A percentile compares a stretch with the other conserved stretches of the same genome.
phyloP scores from a whole-genome alignment of 371 early-diverging fungal genomes.

The Mitosporidium daphniae region DNA sequence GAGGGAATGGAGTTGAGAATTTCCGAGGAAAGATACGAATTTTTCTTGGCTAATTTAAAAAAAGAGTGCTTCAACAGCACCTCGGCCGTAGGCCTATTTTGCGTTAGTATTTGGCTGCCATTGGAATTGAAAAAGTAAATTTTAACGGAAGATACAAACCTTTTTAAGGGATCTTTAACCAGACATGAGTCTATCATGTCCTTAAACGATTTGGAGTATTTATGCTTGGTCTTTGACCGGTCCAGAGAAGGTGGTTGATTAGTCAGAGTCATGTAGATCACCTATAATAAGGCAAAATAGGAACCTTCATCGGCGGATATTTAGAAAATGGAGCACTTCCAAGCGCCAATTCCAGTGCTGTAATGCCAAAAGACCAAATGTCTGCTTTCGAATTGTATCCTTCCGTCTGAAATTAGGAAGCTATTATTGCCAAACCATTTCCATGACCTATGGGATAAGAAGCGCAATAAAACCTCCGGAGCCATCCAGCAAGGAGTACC shows the following conservation, averaged over 20 bases:
- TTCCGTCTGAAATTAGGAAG: too few relatives aligned
- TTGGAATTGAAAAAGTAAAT: too few relatives aligned
- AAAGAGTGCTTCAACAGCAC: conserved; percentile 30
- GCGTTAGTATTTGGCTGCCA: too few relatives aligned
- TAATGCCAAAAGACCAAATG: conserved; percentile 68
- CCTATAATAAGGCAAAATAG: too few relatives aligned
- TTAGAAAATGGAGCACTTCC: conserved; percentile 72
- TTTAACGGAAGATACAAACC: conserved; percentile 8
- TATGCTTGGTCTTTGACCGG: conserved; percentile 23
- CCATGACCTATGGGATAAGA: too few relatives aligned
- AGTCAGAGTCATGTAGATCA: conserved; percentile 36
- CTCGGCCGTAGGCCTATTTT: conserved; percentile 27
- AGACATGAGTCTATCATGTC: conserved; percentile 47
- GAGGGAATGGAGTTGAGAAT: too few relatives aligned
- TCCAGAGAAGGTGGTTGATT: conserved; percentile 50
- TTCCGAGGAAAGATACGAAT: conserved; percentile 23
- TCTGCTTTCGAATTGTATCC: conserved; percentile 57
- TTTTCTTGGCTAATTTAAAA: conserved; percentile 36
- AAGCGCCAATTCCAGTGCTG: conserved; percentile 40
- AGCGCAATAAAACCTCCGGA: conserved; percentile 14
- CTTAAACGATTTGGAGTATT: conserved; percentile 28
- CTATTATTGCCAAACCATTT: too few relatives aligned
- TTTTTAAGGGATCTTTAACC: conserved; percentile 30
- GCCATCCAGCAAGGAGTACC: conserved; percentile 76
- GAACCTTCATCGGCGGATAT: conserved; percentile 48